Evolutionary conservation across 108 stramenopile genomes (phyloP), one percentile per base, ranked within the genome.

Genomic region (Aurantiochytrium sp.): DNA sequence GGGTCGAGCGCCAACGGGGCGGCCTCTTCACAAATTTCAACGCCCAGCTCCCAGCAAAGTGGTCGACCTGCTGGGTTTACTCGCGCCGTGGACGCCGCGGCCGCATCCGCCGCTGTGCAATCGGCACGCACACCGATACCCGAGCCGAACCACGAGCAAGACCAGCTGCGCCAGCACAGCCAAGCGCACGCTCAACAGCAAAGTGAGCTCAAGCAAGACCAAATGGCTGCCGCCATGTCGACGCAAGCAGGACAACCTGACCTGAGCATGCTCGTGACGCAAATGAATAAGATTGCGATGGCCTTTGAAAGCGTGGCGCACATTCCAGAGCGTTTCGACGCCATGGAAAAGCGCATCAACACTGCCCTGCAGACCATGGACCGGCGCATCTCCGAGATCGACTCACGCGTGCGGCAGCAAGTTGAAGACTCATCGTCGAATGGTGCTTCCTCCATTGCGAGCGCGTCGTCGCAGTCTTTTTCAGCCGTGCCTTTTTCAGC

Each of bases 291-390:
- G 5, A 69, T 69, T 23, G 64, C 76, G 0, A 53, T 83, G 76
- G 76, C 76, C 49, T 83, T 53, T 83, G 76, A 47, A 53, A 83
- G 76, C 51, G 76, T 83, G 76, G 76, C 45, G 25, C 49, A 83
- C 45, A 83, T 83, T 35, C 76, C 76, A 12, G 45, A 47, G 76
- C 45, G 76, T 19, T 53, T 83, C 49, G 76, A 83, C n/a, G 49
- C 45, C 5, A 83, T 83, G 76, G 76, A 83, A 45, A 47, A 53
- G 25, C 19, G 51, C 1, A 28, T 83, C 28, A 83, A 53, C 16
- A 53, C 14, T 0, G 76, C 76, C 3, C 5, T 83, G 12, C 18
- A 83, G 12, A 21, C 49, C 6, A 83, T 83, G 76, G 51, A 83
- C 76, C 12, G 4, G 51, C 45, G 76, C 2, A 83, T 83, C 51